phyloP scores from a whole-genome alignment of 805 yeast species.

The Candida easanensis region DNA sequence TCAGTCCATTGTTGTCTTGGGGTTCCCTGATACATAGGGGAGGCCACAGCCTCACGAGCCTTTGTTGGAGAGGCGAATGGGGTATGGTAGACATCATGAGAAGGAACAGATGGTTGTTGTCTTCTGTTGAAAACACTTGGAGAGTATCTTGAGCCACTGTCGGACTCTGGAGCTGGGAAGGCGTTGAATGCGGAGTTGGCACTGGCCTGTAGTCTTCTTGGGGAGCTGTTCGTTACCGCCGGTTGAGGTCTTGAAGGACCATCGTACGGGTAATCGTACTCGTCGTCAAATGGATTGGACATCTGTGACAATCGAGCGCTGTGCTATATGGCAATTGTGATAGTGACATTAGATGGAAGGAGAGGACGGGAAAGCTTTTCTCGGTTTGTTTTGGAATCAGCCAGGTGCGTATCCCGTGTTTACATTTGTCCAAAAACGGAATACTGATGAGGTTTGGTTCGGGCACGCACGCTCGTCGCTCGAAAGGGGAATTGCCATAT shows the following conservation, averaged over 20 bases:
- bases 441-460: conserved; percentile 1
- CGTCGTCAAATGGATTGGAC: conserved; percentile 31
- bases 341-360: not conserved
- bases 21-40: conserved; percentile 34
- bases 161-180: conserved; percentile 14
- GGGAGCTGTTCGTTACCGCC: conserved; percentile 22
- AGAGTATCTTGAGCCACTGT: conserved; percentile 32
- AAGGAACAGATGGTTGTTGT: conserved; percentile 10
- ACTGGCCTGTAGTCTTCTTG: conserved; percentile 19
- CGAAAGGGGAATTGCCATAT: too few relatives aligned
- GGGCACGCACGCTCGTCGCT: not conserved
- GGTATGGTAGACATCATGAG: conserved; percentile 19
- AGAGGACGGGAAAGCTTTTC: not conserved
- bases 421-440: conserved; percentile 23
- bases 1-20: conserved; percentile 67
- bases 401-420: conserved; percentile 14
- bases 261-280: conserved; percentile 9
- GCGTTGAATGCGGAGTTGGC: conserved; percentile 15
- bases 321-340: not conserved
- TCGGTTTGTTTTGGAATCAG: conserved; percentile 4
- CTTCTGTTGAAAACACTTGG: conserved; percentile 40
- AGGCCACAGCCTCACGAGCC: conserved; percentile 4
- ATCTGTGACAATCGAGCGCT: conserved; percentile 8
- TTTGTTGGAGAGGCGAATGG: conserved; percentile 35
- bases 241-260: conserved; percentile 24